Base-by-base conservation (phyloP, 345 rosid genomes). In the Alliaria petiolata region DNA sequence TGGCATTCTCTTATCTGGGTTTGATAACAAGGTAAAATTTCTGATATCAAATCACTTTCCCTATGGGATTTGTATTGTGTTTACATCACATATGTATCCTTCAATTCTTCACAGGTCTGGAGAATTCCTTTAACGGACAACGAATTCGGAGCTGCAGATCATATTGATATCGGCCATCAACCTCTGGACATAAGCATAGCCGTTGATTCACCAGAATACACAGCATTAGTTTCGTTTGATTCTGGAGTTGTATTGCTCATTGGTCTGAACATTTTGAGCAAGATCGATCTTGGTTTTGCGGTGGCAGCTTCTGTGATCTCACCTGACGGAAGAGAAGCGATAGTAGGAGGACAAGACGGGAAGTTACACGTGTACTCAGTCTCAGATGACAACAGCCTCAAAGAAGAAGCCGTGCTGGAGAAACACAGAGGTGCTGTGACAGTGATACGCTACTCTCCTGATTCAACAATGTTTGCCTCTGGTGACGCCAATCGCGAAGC, bases 401-500 rank as follows among this genome's bases (percentile, higher is more conserved):
- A 71, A 62, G 90, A 89, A 81, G 89, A 79, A 72, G 83, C 81
- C 11, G 84, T 85, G 45, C 79, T 86, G 25, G 88, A 89, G 76
- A 89, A 85, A 59, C 88, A 89, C 70, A 89, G 86, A 56, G 95
- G 87, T 63, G 82, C 90, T 39, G 67, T 85, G 72, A 86, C 81
- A 54, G 88, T 82, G 43, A 84, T 89, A 77, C 78, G 74, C 2
- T 87, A 87, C 72, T 87, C 90, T 16, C 90, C 92, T 45, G 92
- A 89, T 71, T 71, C 57, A 12, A 79, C 96, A 59, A 84, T 89
- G 96, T 85, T 89, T 84, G 90, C 87, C 62, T 87, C 96, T 3
- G 92, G 82, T 44, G 92, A 85, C 51, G 72, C 80, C 14, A 87
- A 85, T 42, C 85, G 89, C 8, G 89, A 87, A 82, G 89, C 89